Percentiles rank a stretch among this genome's conserved stretches.
phyloP scores from a whole-genome alignment of 192 early-diverging fungal genomes.

The Blastocladiella britannica region DNA sequence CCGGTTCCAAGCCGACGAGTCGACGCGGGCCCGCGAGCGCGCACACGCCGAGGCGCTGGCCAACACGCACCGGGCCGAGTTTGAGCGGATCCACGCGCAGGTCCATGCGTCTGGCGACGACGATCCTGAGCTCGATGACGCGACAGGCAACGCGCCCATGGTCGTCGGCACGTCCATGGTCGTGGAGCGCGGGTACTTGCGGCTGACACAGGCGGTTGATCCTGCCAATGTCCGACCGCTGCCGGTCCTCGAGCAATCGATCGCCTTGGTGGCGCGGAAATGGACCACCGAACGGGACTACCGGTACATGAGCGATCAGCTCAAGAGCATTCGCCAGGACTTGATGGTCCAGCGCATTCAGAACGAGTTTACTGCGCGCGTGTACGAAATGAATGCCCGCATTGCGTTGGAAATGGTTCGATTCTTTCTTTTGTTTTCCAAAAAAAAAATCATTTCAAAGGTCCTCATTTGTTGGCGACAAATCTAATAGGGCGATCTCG shows the following conservation, averaged over 20 bases:
- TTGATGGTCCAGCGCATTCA: constrained; percentile 81
- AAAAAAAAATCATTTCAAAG: not conserved
- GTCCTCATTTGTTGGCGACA: constrained; percentile 1
- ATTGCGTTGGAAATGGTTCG: constrained; percentile 81
- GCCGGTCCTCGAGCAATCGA: constrained; percentile 45
- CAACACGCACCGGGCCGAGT: not conserved
- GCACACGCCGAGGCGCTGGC: not conserved
- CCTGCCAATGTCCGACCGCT: constrained; percentile 84
- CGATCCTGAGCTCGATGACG: not conserved
- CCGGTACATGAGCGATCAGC: constrained; percentile 88
- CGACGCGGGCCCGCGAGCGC: not conserved
- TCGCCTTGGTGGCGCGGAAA: constrained; percentile 51
- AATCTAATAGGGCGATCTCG: constrained; percentile 52
- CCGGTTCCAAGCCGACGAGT: too few species aligned
- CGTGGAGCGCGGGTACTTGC: not conserved
- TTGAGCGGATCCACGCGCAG: not conserved
- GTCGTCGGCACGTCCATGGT: not conserved
- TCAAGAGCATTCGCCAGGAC: constrained; percentile 90
- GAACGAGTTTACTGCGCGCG: constrained; percentile 78
- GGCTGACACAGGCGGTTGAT: constrained; percentile 43
- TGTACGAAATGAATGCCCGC: constrained; percentile 86
- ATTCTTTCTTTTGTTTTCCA: not conserved
- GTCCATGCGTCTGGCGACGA: not conserved
- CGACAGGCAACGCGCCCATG: not conserved
- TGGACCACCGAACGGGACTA: constrained; percentile 79